Percentiles rank a stretch among this genome's conserved stretches.
These are phyloP conservation scores for Penicillium tannophilum DNA, from an alignment of 495 filamentous ascomycete genomes.

Conservation along the genomic window DNA sequence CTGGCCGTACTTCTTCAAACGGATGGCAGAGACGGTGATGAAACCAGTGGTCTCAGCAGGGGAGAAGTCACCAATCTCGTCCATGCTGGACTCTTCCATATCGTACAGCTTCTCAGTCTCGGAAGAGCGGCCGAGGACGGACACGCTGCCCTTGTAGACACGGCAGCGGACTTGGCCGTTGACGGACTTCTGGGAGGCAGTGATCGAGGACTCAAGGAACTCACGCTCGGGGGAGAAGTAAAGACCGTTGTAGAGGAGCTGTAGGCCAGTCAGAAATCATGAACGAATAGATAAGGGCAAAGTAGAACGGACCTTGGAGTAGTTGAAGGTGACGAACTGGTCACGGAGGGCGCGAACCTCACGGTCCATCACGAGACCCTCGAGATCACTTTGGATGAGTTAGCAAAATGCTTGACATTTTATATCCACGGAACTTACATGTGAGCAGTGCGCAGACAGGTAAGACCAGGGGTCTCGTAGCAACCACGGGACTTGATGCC, in stretches of 20 bases:
- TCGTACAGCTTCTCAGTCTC: conserved; percentile 86
- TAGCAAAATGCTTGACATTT: background rate
- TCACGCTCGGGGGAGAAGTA: conserved; percentile 80
- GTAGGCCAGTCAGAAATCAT: conserved; percentile 8
- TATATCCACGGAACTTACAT: conserved; percentile 37
- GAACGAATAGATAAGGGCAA: background rate
- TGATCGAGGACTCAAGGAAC: conserved; percentile 73
- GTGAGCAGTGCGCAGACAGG: conserved; percentile 74
- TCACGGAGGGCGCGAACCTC: conserved; percentile 85
- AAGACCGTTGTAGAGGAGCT: conserved; percentile 73
- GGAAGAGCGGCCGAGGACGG: conserved; percentile 72
- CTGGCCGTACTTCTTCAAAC: conserved; percentile 86
- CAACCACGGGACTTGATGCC: conserved; percentile 87
- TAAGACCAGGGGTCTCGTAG: conserved; percentile 81
- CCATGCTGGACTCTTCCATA: conserved; percentile 81
- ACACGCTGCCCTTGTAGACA: conserved; percentile 76
- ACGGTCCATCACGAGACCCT: conserved; percentile 83
- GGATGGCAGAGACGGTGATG: conserved; percentile 79
- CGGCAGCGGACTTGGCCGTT: conserved; percentile 72
- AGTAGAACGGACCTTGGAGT: conserved; percentile 52
- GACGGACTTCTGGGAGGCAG: conserved; percentile 69
- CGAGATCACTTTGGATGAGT: conserved; percentile 58
- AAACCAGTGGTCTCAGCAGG: conserved; percentile 77
- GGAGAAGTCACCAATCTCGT: conserved; percentile 78
- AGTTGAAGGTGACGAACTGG: conserved; percentile 72